A percentile compares a stretch with the other conserved stretches of the same genome.
These are phyloP conservation scores for Ligustrum vulgare DNA, from an alignment of 257 asterid species.

Conservation along the genomic window DNA sequence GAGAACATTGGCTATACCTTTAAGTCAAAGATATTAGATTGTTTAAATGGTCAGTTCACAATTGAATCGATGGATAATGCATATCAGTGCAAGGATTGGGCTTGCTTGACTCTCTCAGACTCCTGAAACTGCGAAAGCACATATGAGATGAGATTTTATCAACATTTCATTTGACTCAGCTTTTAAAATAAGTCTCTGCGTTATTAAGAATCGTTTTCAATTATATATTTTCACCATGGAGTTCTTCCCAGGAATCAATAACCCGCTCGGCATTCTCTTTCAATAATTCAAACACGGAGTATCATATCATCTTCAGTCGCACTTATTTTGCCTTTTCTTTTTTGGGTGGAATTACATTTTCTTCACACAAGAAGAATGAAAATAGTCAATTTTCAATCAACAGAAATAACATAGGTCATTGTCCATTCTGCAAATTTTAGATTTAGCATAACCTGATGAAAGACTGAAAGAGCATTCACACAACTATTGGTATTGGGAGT, in stretches of 20 bases:
- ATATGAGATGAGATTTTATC: too few relatives aligned
- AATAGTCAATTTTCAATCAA: too few relatives aligned
- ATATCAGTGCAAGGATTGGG: background rate
- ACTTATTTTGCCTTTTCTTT: too few relatives aligned
- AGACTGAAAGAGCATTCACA: slow-evolving; percentile 64
- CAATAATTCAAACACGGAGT: background rate
- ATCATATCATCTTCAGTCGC: background rate
- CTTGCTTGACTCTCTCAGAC: background rate
- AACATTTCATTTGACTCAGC: too few relatives aligned
- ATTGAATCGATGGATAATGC: background rate
- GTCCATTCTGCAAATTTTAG: background rate
- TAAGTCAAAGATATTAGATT: background rate
- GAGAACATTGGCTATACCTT: background rate
- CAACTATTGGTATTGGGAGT: slow-evolving; percentile 46
- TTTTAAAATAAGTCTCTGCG: too few relatives aligned
- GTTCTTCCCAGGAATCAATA: background rate
- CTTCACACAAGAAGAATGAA: background rate
- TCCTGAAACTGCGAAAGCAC: too few relatives aligned
- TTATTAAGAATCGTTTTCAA: too few relatives aligned
- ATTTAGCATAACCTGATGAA: slow-evolving; percentile 11
- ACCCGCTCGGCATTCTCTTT: background rate
- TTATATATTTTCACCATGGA: background rate
- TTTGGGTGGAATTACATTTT: background rate
- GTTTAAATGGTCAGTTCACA: background rate
- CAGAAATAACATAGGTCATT: background rate